Percentiles rank a stretch among this genome's conserved stretches.
Conservation (phyloP, 2,329 filamentous ascomycete genomes). For the Exophiala spinifera region DNA sequence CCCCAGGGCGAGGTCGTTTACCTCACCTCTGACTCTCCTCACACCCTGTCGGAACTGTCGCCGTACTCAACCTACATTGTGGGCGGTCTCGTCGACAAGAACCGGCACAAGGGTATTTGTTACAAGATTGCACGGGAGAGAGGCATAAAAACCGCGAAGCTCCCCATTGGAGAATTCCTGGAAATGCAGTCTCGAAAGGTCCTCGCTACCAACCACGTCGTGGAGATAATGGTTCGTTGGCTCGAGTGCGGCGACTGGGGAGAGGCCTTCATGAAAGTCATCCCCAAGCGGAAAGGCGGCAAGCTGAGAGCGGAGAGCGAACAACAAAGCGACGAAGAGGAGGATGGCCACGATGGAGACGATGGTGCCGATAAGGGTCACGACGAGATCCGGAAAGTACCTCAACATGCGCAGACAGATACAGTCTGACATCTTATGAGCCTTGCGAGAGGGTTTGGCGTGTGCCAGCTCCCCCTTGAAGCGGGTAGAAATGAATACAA, state of each 20-base stretch:
- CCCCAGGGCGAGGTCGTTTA: slow-evolving; percentile 68
- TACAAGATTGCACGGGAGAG: slow-evolving; percentile 73
- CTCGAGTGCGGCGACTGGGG: slow-evolving; percentile 89
- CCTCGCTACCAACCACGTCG: slow-evolving; percentile 89
- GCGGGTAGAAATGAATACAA: no score
- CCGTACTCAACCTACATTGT: slow-evolving; percentile 90
- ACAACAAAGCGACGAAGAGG: background rate
- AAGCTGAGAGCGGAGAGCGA: slow-evolving; percentile 51
- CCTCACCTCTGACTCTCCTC: slow-evolving; percentile 83
- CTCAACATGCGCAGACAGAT: no score
- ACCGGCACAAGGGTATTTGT: slow-evolving; percentile 91
- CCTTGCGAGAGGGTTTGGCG: no score
- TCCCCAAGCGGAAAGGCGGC: slow-evolving; percentile 86
- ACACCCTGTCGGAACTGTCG: slow-evolving; percentile 77
- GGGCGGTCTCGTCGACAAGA: slow-evolving; percentile 92
- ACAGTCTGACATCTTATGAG: no score
- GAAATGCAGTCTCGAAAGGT: slow-evolving; percentile 84
- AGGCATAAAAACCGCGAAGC: slow-evolving; percentile 74
- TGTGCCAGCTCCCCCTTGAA: no score
- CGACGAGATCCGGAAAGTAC: no score
- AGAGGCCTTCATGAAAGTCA: slow-evolving; percentile 78
- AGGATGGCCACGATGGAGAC: background rate
- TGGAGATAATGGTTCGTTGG: slow-evolving; percentile 95
- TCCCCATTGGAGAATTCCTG: slow-evolving; percentile 95
- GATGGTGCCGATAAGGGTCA: slow-evolving; percentile 7